Conservation (phyloP, 164 flowering plant species). For the Berberis vulgaris region DNA sequence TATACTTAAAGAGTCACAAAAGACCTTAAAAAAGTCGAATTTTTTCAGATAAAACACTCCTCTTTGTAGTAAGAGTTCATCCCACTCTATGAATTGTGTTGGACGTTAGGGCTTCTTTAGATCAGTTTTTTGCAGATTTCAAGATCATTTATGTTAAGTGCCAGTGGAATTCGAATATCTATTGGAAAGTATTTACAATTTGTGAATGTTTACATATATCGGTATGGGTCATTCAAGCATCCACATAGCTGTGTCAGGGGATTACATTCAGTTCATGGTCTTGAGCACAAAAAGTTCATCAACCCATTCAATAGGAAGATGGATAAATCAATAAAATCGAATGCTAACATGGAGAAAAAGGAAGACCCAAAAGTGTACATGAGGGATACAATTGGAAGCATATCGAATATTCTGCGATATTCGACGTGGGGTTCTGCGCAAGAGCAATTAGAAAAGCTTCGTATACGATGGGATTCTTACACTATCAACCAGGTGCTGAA, state of each 20-base stretch:
- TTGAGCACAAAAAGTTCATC: slow-evolving; percentile 13
- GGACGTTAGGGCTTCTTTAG: no score
- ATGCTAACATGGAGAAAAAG: slow-evolving; percentile 3
- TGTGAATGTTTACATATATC: no score
- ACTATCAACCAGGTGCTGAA: slow-evolving; percentile 69
- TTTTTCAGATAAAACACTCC: no score
- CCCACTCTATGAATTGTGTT: no score
- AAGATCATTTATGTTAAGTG: no score
- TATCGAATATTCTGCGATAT: slow-evolving; percentile 50
- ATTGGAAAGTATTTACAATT: no score
- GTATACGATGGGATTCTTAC: slow-evolving; percentile 75
- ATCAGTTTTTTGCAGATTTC: no score
- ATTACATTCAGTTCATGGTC: slow-evolving; percentile 20
- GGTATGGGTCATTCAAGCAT: no score
- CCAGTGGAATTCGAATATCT: no score
- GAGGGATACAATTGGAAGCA: slow-evolving; percentile 39
- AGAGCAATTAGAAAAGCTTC: slow-evolving; percentile 37
- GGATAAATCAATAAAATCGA: slow-evolving; percentile 10
- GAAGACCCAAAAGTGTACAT: slow-evolving; percentile 35
- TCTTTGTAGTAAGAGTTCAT: no score
- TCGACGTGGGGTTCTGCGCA: slow-evolving; percentile 79
- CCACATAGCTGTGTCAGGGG: slow-evolving; percentile 1
- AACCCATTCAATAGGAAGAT: slow-evolving; percentile 7
- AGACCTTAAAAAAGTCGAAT: no score
- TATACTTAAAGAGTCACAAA: no score